Percentiles rank a stretch among this genome's conserved stretches.
Evolutionary conservation across 805 yeast genomes (phyloP).

Genomic region (Hanseniaspora guilliermondii): DNA sequence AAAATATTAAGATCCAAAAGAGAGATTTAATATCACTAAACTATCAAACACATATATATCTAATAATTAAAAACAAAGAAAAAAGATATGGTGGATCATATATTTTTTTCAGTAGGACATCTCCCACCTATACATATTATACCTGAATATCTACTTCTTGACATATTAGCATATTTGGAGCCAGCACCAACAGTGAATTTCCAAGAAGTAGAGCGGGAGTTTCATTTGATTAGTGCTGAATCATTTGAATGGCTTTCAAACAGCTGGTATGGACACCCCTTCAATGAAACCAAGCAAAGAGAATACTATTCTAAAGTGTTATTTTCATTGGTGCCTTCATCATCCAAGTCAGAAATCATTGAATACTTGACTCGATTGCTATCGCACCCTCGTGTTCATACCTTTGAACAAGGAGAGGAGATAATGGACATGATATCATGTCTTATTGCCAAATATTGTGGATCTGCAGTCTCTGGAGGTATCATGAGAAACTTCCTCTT

Average conservation of each 20-base stretch:
- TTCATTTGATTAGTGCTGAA: conserved; percentile 17
- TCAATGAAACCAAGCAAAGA: background rate
- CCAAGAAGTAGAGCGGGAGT: background rate
- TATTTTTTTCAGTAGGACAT: conserved; percentile 33
- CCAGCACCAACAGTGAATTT: conserved; percentile 42
- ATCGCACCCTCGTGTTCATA: background rate
- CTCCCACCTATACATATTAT: conserved; percentile 41
- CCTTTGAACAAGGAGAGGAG: background rate
- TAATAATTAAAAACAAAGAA: too few relatives aligned
- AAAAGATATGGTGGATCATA: conserved; percentile 29
- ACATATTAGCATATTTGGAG: conserved; percentile 37
- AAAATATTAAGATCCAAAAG: too few relatives aligned
- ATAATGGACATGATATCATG: background rate
- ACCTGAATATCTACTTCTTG: conserved; percentile 34
- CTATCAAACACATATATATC: too few relatives aligned
- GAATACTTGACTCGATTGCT: background rate
- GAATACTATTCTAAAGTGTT: background rate
- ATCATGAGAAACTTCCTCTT: conserved; percentile 17
- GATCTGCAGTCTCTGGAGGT: conserved; percentile 4
- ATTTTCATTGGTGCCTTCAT: background rate
- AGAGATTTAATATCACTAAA: too few relatives aligned
- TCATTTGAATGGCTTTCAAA: conserved; percentile 36
- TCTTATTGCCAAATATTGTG: conserved; percentile 5
- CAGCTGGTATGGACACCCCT: conserved; percentile 26
- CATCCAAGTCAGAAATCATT: background rate